Evolutionary conservation across 257 asterid genomes (phyloP).

Genomic region (Echites panduratus): DNA sequence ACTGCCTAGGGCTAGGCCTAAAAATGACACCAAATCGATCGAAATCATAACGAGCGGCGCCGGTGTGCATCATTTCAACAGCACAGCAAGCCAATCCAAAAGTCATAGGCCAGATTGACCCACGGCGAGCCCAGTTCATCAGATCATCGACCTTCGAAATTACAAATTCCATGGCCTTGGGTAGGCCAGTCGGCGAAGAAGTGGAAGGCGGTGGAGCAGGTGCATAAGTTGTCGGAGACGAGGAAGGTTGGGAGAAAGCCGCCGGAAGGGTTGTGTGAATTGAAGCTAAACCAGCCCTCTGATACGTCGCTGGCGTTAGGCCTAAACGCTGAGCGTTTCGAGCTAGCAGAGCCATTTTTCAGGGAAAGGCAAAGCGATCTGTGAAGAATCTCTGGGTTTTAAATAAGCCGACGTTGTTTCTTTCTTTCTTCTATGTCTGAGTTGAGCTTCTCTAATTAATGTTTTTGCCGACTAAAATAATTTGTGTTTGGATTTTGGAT

Average conservation of each 20-base stretch:
- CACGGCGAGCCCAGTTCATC: constrained; percentile 93
- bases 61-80: constrained; percentile 98
- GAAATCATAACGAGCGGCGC: constrained; percentile 93
- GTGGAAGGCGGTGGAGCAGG: constrained; percentile 64
- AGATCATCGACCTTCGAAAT: constrained; percentile 93
- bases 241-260: constrained; percentile 40
- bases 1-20: constrained; percentile 95
- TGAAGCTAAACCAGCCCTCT: constrained; percentile 44
- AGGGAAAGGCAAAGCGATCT: background rate
- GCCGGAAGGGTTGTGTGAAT: constrained; percentile 81
- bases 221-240: constrained; percentile 61
- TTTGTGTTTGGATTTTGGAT: too few relatives aligned
- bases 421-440: too few relatives aligned
- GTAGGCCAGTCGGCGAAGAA: constrained; percentile 62
- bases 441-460: background rate
- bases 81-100: constrained; percentile 97
- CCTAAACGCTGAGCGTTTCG: constrained; percentile 54
- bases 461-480: background rate
- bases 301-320: constrained; percentile 43
- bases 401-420: background rate
- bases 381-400: background rate
- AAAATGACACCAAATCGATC: constrained; percentile 95
- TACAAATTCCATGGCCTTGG: constrained; percentile 84
- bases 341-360: constrained; percentile 66
- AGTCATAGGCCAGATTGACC: constrained; percentile 99